Evolutionary conservation across 768 basidiomycete genomes (phyloP).

Genomic region (Cyclocybe aegerita): DNA sequence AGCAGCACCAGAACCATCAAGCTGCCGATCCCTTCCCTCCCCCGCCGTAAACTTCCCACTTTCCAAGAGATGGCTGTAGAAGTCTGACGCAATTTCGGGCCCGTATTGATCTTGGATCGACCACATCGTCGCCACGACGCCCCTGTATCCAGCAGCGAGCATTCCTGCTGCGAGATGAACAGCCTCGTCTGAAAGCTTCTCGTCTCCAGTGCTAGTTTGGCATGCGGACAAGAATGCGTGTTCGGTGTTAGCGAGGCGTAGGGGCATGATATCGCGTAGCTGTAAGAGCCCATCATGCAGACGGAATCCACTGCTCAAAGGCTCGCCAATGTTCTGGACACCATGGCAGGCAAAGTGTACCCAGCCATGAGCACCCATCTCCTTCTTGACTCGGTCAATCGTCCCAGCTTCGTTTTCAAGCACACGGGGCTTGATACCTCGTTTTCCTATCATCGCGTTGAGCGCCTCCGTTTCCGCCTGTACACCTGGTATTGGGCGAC

Average conservation of each 20-base stretch:
- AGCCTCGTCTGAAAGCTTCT: slow-evolving; percentile 8
- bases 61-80: no score
- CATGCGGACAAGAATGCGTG: slow-evolving; percentile 42
- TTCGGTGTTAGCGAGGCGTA: slow-evolving; percentile 10
- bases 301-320: slow-evolving; percentile 21
- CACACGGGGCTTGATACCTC: no score
- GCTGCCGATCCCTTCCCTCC: not conserved
- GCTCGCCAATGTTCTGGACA: slow-evolving; percentile 21
- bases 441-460: no score
- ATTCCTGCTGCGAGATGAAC: slow-evolving; percentile 14
- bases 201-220: no score
- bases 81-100: no score
- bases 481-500: no score
- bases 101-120: slow-evolving; percentile 9
- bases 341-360: slow-evolving; percentile 35
- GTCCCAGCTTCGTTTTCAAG: no score
- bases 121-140: slow-evolving; percentile 14
- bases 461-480: no score
- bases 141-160: slow-evolving; percentile 11
- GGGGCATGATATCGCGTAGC: slow-evolving; percentile 6
- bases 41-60: no score
- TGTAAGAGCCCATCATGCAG: slow-evolving; percentile 19
- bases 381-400: slow-evolving; percentile 6
- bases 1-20: slow-evolving; percentile 4
- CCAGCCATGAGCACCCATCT: slow-evolving; percentile 15